phyloP scores from a whole-genome alignment of 352 stramenopile species.

The Globisporangium middletonii region DNA sequence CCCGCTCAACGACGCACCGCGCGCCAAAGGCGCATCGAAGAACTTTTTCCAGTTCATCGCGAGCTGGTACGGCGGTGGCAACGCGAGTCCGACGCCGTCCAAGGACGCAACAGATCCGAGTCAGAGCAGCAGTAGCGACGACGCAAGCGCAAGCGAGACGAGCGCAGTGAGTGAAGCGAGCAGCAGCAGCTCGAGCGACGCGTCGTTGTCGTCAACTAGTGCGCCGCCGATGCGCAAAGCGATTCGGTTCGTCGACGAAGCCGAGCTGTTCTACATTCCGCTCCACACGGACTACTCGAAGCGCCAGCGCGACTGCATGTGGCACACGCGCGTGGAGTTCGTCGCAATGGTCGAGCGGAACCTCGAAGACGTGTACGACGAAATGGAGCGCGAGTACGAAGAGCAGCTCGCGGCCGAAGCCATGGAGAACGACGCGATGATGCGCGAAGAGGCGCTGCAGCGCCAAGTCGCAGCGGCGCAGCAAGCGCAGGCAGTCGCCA shows the following conservation, averaged over 20 bases:
- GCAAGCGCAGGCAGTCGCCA: constrained; percentile 3
- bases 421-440: constrained; percentile 70
- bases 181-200: constrained; percentile 4
- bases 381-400: constrained; percentile 86
- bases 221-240: constrained; percentile 21
- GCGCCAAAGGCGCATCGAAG: constrained; percentile 37
- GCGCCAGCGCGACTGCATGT: constrained; percentile 82
- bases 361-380: constrained; percentile 79
- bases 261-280: constrained; percentile 84
- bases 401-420: constrained; percentile 55
- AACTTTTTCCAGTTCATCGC: constrained; percentile 79
- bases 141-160: not conserved
- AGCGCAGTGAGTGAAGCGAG: not conserved
- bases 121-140: constrained; percentile 7
- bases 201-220: not conserved
- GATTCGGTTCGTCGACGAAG: constrained; percentile 71
- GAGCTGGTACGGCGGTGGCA: constrained; percentile 53
- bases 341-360: constrained; percentile 87
- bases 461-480: constrained; percentile 32
- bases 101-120: constrained; percentile 8
- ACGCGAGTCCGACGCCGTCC: not conserved
- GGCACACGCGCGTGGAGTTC: constrained; percentile 78
- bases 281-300: constrained; percentile 82
- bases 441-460: constrained; percentile 52
- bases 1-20: constrained; percentile 57